Percentiles rank a stretch among this genome's conserved stretches.
Conservation (phyloP, 371 early-diverging fungal species). For the Mortierella sp. region DNA sequence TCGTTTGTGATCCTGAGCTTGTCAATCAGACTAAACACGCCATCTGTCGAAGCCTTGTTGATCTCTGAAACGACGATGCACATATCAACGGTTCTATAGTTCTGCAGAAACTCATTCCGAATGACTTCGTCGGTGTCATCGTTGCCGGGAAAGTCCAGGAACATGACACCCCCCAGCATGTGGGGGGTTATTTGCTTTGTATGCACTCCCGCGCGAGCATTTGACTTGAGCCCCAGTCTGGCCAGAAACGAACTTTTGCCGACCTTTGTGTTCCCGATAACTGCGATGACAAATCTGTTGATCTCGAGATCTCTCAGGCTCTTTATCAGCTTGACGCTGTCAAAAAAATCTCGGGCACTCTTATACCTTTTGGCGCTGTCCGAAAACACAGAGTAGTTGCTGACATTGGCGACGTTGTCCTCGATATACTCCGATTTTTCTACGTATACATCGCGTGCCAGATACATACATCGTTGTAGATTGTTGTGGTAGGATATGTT, state of each 20-base stretch:
- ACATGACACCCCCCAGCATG: slow-evolving; percentile 23
- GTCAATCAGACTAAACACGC: slow-evolving; percentile 20
- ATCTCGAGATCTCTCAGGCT: slow-evolving; percentile 19
- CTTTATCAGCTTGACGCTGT: slow-evolving; percentile 19
- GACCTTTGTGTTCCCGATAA: slow-evolving; percentile 20
- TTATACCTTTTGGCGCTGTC: slow-evolving; percentile 14
- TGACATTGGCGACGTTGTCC: slow-evolving; percentile 18
- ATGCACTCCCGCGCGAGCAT: slow-evolving; percentile 17
- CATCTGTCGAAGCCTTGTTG: slow-evolving; percentile 18
- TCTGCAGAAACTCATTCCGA: slow-evolving; percentile 21
- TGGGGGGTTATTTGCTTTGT: slow-evolving; percentile 12
- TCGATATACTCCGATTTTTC: slow-evolving; percentile 13
- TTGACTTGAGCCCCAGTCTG: slow-evolving; percentile 21
- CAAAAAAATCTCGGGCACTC: slow-evolving; percentile 13
- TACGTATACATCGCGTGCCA: slow-evolving; percentile 7
- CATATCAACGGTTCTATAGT: slow-evolving; percentile 22
- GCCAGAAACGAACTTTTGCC: slow-evolving; percentile 18
- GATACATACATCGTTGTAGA: slow-evolving; percentile 3
- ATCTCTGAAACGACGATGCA: slow-evolving; percentile 20
- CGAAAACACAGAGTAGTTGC: slow-evolving; percentile 17
- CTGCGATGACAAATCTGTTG: slow-evolving; percentile 20
- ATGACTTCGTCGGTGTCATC: slow-evolving; percentile 17
- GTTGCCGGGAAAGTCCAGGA: slow-evolving; percentile 22
- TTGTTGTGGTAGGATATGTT: slow-evolving; percentile 17
- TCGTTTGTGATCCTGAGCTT: slow-evolving; percentile 20